Percentiles rank a stretch among this genome's conserved stretches.
Evolutionary conservation across 352 stramenopile species (phyloP).

Genomic region (Globisporangium emineosum): DNA sequence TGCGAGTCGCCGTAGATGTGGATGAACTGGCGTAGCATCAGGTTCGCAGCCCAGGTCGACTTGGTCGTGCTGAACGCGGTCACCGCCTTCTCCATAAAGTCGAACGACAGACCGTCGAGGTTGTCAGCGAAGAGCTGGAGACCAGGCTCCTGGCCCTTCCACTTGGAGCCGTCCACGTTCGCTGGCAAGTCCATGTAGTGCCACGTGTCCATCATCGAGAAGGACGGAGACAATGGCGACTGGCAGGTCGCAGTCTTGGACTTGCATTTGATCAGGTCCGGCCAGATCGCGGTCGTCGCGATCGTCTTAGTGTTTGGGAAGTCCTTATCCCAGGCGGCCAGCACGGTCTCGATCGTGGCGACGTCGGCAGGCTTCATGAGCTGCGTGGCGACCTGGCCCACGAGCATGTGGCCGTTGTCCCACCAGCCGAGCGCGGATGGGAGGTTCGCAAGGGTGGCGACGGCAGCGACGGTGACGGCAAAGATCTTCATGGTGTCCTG

Average conservation of each 20-base stretch:
- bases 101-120: constrained; percentile 41
- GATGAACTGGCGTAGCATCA: constrained; percentile 64
- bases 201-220: constrained; percentile 55
- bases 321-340: constrained; percentile 42
- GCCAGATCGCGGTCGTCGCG: constrained; percentile 45
- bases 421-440: constrained; percentile 38
- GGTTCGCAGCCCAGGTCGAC: constrained; percentile 60
- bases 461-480: constrained; percentile 13
- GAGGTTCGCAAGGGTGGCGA: constrained; percentile 17
- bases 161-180: constrained; percentile 44
- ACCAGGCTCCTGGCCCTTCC: constrained; percentile 33
- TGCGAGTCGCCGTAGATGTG: constrained; percentile 67
- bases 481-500: constrained; percentile 34
- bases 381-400: constrained; percentile 48
- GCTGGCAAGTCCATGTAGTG: constrained; percentile 70
- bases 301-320: constrained; percentile 59
- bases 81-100: constrained; percentile 44
- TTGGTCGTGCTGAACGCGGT: constrained; percentile 57
- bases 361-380: constrained; percentile 44
- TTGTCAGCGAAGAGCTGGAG: constrained; percentile 50
- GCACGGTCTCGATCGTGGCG: constrained; percentile 42
- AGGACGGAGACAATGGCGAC: constrained; percentile 34
- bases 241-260: constrained; percentile 31
- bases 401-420: constrained; percentile 69
- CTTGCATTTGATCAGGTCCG: constrained; percentile 61